phyloP scores from a whole-genome alignment of 805 yeast genomes.

The Saturnispora silvae region DNA sequence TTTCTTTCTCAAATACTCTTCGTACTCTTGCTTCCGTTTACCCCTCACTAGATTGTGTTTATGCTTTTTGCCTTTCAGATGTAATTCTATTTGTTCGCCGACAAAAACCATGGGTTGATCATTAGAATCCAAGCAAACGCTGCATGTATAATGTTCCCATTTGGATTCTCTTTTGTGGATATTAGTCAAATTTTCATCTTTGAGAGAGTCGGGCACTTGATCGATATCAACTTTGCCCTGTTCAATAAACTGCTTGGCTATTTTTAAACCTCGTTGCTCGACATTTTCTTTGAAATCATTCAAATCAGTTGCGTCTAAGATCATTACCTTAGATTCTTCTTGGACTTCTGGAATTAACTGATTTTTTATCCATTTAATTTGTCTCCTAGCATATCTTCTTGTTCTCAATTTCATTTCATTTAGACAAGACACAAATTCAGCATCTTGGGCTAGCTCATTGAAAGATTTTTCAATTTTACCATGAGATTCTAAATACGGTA shows the following conservation, averaged over 20 bases:
- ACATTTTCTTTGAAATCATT: conserved; percentile 50
- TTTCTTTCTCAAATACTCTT: conserved; percentile 26
- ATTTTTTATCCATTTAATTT: conserved; percentile 83
- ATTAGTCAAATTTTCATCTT: conserved; percentile 6
- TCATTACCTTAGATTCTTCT: conserved; percentile 50
- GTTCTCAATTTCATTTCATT: conserved; percentile 78
- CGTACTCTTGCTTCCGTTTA: conserved; percentile 42
- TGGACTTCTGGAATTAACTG: conserved; percentile 50
- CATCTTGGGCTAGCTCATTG: conserved; percentile 9
- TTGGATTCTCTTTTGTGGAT: conserved; percentile 12
- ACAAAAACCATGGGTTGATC: conserved; percentile 47
- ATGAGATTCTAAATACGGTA: conserved; percentile 39
- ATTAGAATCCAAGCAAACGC: conserved; percentile 46
- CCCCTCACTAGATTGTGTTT: conserved; percentile 38
- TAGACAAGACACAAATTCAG: conserved; percentile 35
- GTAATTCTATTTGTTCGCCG: conserved; percentile 67
- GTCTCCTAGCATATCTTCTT: conserved; percentile 76
- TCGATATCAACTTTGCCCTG: conserved; percentile 5
- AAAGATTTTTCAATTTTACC: conserved; percentile 1
- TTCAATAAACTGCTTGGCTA: conserved; percentile 29
- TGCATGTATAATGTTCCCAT: conserved; percentile 67
- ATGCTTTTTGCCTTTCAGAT: conserved; percentile 60
- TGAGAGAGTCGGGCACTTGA: conserved; percentile 16
- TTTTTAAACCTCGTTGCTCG: conserved; percentile 38
- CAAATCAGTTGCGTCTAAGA: conserved; percentile 72